phyloP scores from a whole-genome alignment of 2,329 filamentous ascomycete species.

The Periconia sp. region DNA sequence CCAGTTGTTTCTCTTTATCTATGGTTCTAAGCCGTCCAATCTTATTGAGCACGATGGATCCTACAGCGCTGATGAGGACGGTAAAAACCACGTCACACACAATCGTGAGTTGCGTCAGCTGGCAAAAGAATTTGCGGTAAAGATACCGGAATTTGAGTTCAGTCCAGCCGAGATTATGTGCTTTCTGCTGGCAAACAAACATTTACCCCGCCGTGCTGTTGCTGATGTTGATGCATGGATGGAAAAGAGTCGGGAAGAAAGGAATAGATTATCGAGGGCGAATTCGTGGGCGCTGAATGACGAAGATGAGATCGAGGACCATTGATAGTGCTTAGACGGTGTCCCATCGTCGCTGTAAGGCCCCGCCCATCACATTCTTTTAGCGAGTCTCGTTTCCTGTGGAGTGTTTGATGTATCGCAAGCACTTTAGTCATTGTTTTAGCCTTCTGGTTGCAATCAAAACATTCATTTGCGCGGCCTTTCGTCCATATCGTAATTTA shows the following conservation, averaged over 20 bases:
- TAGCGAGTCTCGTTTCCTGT: too few species aligned
- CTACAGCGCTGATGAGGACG: conserved; percentile 3
- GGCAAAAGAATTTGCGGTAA: conserved; percentile 19
- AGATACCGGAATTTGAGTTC: conserved; percentile 17
- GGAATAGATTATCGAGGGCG: conserved; percentile 15
- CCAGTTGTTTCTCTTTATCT: conserved; percentile 19
- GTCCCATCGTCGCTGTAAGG: too few species aligned
- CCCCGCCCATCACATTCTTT: too few species aligned
- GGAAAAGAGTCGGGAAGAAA: conserved; percentile 17
- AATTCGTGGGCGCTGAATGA: conserved; percentile 17
- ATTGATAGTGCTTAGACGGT: conserved; percentile 5
- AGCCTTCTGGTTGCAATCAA: too few species aligned
- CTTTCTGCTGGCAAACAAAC: conserved; percentile 21
- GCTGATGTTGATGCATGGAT: conserved; percentile 16
- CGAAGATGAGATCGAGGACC: conserved; percentile 11
- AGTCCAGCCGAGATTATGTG: conserved; percentile 22
- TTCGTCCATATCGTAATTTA: not conserved
- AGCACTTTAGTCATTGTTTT: too few species aligned
- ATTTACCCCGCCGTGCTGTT: conserved; percentile 17
- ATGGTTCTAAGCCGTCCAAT: conserved; percentile 4
- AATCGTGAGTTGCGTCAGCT: conserved; percentile 14
- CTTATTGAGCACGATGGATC: conserved; percentile 3
- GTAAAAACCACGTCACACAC: conserved; percentile 8
- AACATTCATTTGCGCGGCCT: not conserved
- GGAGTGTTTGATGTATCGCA: too few species aligned